Evolutionary conservation across 2,329 filamentous ascomycete species (phyloP), one percentile per base, ranked within the genome.

Genomic region (Camillea tinctor): DNA sequence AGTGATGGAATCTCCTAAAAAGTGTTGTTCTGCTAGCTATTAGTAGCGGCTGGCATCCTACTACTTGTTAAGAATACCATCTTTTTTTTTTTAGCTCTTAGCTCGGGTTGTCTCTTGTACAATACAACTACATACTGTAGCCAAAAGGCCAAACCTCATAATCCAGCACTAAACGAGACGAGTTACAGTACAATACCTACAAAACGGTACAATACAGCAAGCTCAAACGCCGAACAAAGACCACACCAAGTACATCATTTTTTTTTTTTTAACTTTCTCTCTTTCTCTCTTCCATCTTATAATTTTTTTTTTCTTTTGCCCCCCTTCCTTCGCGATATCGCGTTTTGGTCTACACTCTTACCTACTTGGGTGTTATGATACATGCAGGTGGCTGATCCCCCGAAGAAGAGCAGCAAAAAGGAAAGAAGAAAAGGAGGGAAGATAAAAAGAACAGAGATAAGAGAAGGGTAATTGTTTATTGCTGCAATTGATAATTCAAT

Each of bases 401-500:
- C 44, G 44, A 24, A 51, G n/a, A 54, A 21, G 44, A 36, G n/a
- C n/a, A n/a, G n/a, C n/a, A n/a, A n/a, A n/a, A n/a, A n/a, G n/a
- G n/a, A n/a, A n/a, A 20, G 19, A 21, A 55, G n/a, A 22, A 15
- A 22, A 48, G 30, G 20, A 17, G 9, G 20, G 21, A 23, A 52
- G n/a, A 52, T 15, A 13, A 23, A 20, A 23, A 52, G 50, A 22
- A 23, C n/a, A 52, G 50, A 3, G 50, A 26, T n/a, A 19, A 22
- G 4, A 26, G 17, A 4, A 30, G 4, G 4, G 22, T 53, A 4
- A 2, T 22, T 36, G 52, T 30, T 52, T 57, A 60, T 64, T 56
- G 62, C 60, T 54, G 58, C 62, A 64, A 60, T 62, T 30, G 52
- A 15, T 4, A n/a, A 44, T 44, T 44, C 26, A 30, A n/a, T 44